Evolutionary conservation across 1,139 yeast genomes (phyloP).

Genomic region (Pichia sp.): DNA sequence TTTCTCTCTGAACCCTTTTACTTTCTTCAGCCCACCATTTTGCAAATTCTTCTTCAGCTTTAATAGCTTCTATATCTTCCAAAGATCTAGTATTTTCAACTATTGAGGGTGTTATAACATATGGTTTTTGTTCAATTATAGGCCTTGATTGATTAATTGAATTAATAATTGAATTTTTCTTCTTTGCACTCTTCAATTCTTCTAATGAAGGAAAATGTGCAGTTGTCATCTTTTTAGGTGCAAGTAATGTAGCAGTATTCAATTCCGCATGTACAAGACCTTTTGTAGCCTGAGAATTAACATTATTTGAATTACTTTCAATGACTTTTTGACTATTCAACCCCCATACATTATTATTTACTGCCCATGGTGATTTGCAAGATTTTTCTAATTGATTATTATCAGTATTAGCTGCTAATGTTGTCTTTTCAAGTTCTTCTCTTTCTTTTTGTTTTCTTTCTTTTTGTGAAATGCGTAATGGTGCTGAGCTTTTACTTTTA

Average conservation of each 20-base stretch:
- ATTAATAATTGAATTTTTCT: not conserved
- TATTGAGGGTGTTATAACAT: not conserved
- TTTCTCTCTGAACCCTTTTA: conserved; percentile 46
- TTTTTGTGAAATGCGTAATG: conserved; percentile 23
- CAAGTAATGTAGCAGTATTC: conserved; percentile 14
- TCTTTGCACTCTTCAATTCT: conserved; percentile 12
- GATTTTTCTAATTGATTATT: not conserved
- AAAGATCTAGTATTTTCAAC: conserved; percentile 34
- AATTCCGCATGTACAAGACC: conserved; percentile 2
- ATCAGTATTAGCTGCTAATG: not conserved
- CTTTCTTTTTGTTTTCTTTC: conserved; percentile 29
- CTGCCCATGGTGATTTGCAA: conserved; percentile 4
- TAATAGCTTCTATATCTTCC: conserved; percentile 65
- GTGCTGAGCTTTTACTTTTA: conserved; percentile 4
- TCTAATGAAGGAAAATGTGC: conserved; percentile 17
- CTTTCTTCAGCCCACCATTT: conserved; percentile 80
- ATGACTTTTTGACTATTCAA: conserved; percentile 11
- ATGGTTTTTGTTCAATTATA: not conserved
- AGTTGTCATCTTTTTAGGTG: conserved; percentile 17
- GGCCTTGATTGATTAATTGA: not conserved
- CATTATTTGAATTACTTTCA: not conserved
- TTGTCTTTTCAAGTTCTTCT: conserved; percentile 38
- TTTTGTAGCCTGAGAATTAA: not conserved
- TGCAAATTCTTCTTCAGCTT: conserved; percentile 73
- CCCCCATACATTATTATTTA: conserved; percentile 11